Evolutionary conservation across 352 stramenopile species (phyloP), one percentile per base, ranked within the genome.

Genomic region (Phytopythium chamaehyphon): DNA sequence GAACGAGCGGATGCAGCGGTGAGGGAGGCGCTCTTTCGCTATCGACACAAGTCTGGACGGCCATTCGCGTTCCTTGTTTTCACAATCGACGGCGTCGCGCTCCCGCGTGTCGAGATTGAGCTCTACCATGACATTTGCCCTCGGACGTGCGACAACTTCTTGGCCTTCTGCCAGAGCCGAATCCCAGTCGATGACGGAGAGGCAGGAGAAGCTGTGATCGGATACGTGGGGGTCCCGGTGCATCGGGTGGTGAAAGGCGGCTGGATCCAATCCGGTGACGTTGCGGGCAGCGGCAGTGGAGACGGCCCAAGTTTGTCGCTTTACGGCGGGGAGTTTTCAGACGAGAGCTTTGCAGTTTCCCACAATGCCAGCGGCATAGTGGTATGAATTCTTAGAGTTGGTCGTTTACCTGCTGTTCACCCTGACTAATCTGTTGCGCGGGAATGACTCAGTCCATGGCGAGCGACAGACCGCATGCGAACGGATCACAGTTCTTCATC

Each of bases 401-500:
- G 9, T 9, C 9, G 28, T 33, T 33, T 33, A 33, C 47, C 22
- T 23, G 16, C 31, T 49, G 54, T 8, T 43, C 40, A 26, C 21
- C 15, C 42, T 16, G 31, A 37, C 42, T 61, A 47, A 38, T 33
- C 42, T 24, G n/a, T 40, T 22, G 14, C 19, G 3, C 14, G 40
- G 6, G 23, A 38, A 28, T 16, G 3, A 23, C n/a, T 16, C 46
- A 87, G 55, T 97, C 94, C 31, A 99, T 99, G 97, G 97, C 96
- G 26, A 99, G 99, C 63, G 79, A 62, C 52, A 62, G 96, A 0
- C 86, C 80, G 18, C 87, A 98, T 60, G 98, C 97, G 6, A 99
- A 99, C 54, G 96, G 96, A 12, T 98, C 84, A 18, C 98, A 99
- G 70, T 99, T 99, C 68, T 99, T 99, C 76, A 98, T 99, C 62